These are phyloP conservation scores for Fusarium domesticum DNA, from an alignment of 2,329 filamentous ascomycete species.

Conservation along the genomic window DNA sequence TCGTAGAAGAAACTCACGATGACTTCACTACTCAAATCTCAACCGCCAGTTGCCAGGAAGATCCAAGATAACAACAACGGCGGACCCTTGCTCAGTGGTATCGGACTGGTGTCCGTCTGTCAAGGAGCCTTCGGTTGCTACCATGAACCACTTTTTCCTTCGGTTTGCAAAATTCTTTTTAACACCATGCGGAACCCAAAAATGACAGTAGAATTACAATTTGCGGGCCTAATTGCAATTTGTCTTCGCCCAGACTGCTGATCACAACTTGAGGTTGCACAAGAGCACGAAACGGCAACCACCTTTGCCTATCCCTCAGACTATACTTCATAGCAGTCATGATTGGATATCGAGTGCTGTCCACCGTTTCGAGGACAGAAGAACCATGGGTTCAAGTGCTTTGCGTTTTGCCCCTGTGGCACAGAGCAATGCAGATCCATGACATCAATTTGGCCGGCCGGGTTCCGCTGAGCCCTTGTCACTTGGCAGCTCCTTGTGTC, in stretches of 20 bases:
- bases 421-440: conserved; percentile 31
- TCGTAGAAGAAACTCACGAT: conserved; percentile 19
- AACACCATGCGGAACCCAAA: conserved; percentile 8
- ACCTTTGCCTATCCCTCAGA: conserved; percentile 17
- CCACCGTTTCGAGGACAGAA: conserved; percentile 21
- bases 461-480: conserved; percentile 15
- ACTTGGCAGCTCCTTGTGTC: conserved; percentile 16
- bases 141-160: conserved; percentile 23
- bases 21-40: conserved; percentile 22
- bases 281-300: conserved; percentile 15
- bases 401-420: conserved; percentile 12
- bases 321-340: conserved; percentile 2
- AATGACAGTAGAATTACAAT: conserved; percentile 27
- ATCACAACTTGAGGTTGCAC: conserved; percentile 16
- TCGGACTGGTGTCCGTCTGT: conserved; percentile 2
- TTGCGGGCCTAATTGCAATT: conserved; percentile 12
- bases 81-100: conserved; percentile 7
- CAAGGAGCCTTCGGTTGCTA: conserved; percentile 15
- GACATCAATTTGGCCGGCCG: conserved; percentile 31
- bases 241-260: conserved; percentile 7
- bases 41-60: conserved; percentile 6
- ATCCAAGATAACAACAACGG: conserved; percentile 10
- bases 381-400: conserved; percentile 4
- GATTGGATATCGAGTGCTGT: conserved; percentile 19
- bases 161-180: conserved; percentile 9